phyloP scores from a whole-genome alignment of 306 rosid genomes.

The Vigna angularis region DNA sequence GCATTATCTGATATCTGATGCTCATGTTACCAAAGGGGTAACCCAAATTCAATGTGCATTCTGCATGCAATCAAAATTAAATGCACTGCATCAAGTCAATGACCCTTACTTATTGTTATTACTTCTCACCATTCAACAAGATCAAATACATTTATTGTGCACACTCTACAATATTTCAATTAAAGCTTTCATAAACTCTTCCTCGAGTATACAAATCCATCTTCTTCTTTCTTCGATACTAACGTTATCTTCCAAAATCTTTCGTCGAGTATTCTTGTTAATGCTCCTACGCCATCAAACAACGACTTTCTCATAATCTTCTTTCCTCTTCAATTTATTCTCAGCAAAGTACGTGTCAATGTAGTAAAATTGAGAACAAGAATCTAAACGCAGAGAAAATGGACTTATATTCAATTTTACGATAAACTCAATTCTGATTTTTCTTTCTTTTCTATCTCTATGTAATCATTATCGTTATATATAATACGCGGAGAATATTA shows the following conservation, averaged over 20 bases:
- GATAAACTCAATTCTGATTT: background rate
- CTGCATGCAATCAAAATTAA: too few species aligned
- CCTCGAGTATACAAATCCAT: too few species aligned
- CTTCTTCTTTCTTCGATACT: too few species aligned
- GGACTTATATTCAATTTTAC: background rate
- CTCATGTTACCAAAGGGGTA: too few species aligned
- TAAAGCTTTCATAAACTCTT: too few species aligned
- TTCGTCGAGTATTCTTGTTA: background rate
- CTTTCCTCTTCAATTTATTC: background rate
- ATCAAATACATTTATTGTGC: background rate
- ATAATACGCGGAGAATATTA: slow-evolving; percentile 8
- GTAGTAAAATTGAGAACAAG: background rate
- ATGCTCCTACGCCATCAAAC: background rate
- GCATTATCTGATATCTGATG: too few species aligned
- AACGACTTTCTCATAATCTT: background rate
- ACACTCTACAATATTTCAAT: background rate
- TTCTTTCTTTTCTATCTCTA: background rate
- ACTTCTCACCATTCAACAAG: background rate
- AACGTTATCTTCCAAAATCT: background rate
- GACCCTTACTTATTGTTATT: background rate
- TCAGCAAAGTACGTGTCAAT: background rate
- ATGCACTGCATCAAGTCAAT: background rate
- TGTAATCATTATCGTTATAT: background rate
- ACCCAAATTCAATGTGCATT: too few species aligned
- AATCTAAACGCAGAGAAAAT: background rate